Percentiles rank a stretch among this genome's conserved stretches.
Evolutionary conservation across 176 grass and related monocot genomes (phyloP).

Genomic region (Lolium perenne): DNA sequence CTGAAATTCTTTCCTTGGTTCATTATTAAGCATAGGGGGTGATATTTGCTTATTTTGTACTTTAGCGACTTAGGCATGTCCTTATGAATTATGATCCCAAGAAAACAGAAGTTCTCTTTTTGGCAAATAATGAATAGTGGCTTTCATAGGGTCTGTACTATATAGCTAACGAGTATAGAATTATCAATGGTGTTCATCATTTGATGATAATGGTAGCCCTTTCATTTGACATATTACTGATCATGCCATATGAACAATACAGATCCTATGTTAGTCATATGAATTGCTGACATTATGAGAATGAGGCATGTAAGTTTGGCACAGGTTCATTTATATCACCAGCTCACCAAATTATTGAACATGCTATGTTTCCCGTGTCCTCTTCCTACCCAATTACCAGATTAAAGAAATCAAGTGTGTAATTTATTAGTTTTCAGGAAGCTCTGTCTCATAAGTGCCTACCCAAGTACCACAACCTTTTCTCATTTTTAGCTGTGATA

Average conservation of each 20-base stretch:
- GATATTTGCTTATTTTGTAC: neutral
- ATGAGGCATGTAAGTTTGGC: neutral
- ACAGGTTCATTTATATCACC: neutral
- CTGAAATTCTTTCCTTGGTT: neutral
- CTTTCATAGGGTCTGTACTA: neutral
- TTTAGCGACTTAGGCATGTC: neutral
- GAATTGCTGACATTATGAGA: neutral
- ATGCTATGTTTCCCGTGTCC: neutral
- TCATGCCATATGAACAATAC: neutral
- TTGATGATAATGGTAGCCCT: neutral
- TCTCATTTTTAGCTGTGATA: conserved; percentile 35
- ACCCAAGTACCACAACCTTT: neutral
- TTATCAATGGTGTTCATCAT: neutral
- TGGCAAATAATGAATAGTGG: neutral
- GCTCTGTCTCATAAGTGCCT: neutral
- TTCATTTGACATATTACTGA: neutral
- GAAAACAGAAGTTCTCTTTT: neutral
- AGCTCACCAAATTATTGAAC: neutral
- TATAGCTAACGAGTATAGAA: neutral
- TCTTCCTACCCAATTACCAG: too few species aligned
- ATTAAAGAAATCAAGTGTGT: neutral
- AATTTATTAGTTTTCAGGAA: neutral
- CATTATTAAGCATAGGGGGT: neutral
- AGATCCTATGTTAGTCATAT: conserved; percentile 2
- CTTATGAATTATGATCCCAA: neutral